These are phyloP conservation scores for Thoreauomyces humboldtii DNA, from an alignment of 192 early-diverging fungal species.

Conservation along the genomic window DNA sequence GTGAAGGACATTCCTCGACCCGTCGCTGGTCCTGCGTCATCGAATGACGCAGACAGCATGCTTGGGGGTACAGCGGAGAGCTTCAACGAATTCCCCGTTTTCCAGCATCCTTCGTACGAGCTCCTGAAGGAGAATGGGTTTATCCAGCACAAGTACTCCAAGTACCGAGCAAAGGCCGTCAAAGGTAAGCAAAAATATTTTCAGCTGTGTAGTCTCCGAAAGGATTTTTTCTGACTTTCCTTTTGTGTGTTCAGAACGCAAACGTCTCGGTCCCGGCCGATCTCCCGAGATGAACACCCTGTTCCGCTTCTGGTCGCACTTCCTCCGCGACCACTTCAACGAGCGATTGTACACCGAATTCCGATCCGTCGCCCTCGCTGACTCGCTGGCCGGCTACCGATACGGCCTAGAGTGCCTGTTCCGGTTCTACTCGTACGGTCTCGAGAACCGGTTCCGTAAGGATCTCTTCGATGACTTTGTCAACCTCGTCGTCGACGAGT, in stretches of 20 bases:
- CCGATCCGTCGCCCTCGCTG: conserved; percentile 83
- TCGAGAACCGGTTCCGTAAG: conserved; percentile 83
- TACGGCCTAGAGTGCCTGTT: conserved; percentile 97
- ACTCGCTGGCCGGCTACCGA: conserved; percentile 77
- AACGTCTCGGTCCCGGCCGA: conserved; percentile 81
- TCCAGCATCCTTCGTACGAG: conserved; percentile 87
- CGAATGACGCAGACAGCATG: neutral
- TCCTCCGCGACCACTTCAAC: conserved; percentile 95
- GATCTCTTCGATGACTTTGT: conserved; percentile 90
- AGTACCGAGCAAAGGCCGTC: conserved; percentile 90
- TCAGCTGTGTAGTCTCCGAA: neutral
- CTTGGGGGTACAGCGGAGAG: conserved; percentile 5
- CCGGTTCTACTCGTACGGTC: conserved; percentile 95
- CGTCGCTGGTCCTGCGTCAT: neutral
- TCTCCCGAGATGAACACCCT: conserved; percentile 97
- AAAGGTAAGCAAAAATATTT: conserved; percentile 40
- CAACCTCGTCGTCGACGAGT: conserved; percentile 70
- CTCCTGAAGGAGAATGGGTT: conserved; percentile 96
- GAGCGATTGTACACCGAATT: conserved; percentile 93
- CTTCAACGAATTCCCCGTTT: conserved; percentile 47
- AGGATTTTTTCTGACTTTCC: neutral
- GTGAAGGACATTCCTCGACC: neutral
- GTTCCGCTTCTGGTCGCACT: conserved; percentile 97
- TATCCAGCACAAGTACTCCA: conserved; percentile 93
- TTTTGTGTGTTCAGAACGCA: conserved; percentile 75